A percentile compares a stretch with the other conserved stretches of the same genome.
phyloP scores from a whole-genome alignment of 257 asterid species.

The Solanum habrochaites region DNA sequence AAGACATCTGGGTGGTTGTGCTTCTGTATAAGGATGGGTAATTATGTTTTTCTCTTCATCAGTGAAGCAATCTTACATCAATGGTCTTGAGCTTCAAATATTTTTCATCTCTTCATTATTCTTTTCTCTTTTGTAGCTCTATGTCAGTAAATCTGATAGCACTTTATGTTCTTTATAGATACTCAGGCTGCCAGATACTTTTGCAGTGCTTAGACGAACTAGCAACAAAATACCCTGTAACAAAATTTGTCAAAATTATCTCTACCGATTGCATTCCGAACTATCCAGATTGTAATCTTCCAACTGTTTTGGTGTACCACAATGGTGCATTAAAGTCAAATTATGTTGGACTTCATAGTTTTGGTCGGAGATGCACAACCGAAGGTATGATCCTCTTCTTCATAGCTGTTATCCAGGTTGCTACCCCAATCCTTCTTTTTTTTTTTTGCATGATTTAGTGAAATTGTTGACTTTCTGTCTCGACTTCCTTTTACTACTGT shows the following conservation, averaged over 20 bases:
- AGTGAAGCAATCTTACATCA: neutral
- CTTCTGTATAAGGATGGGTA: conserved; percentile 89
- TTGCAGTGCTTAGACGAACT: conserved; percentile 73
- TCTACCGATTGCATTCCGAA: conserved; percentile 96
- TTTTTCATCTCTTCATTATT: neutral
- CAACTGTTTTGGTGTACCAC: conserved; percentile 78
- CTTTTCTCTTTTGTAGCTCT: neutral
- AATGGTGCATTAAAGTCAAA: conserved; percentile 83
- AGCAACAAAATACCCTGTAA: conserved; percentile 73
- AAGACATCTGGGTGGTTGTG: conserved; percentile 87
- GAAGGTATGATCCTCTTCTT: conserved; percentile 42
- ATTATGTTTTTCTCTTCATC: neutral
- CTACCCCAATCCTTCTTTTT: neutral
- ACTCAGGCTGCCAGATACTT: conserved; percentile 66
- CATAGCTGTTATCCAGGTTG: neutral
- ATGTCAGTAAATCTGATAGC: neutral
- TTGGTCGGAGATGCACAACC: conserved; percentile 93
- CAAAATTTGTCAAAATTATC: conserved; percentile 84
- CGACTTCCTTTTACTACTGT: neutral
- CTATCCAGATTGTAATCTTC: conserved; percentile 87
- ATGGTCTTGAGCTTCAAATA: neutral
- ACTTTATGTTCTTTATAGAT: conserved; percentile 15
- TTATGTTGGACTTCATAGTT: conserved; percentile 56
- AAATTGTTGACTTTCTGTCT: neutral
- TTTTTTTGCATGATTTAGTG: neutral